Evolutionary conservation across 805 yeast species (phyloP).

Genomic region (Metschnikowia gruessii): DNA sequence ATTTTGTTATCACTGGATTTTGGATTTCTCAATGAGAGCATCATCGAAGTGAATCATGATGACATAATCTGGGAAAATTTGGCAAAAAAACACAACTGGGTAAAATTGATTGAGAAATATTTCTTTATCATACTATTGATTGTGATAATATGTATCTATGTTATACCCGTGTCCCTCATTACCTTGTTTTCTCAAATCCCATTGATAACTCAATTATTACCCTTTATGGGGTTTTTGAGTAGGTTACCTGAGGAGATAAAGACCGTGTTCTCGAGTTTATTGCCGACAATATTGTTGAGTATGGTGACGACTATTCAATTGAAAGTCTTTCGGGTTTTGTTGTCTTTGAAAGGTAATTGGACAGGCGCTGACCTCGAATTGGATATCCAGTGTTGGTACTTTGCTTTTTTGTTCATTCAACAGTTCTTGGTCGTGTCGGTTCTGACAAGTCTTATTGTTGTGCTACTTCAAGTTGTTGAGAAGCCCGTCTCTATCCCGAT

Average conservation of each 20-base stretch:
- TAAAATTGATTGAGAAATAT: conserved; percentile 37
- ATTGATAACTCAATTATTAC: conserved; percentile 56
- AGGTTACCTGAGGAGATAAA: conserved; percentile 51
- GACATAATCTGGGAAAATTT: conserved; percentile 75
- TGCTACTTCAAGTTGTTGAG: conserved; percentile 57
- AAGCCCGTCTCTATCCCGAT: conserved; percentile 73
- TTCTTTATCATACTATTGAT: conserved; percentile 42
- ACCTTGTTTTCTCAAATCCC: conserved; percentile 76
- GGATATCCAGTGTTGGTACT: conserved; percentile 77
- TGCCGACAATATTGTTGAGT: conserved; percentile 67
- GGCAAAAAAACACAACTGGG: conserved; percentile 33
- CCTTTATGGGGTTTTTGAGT: conserved; percentile 55
- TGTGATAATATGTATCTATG: conserved; percentile 58
- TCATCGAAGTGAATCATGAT: conserved; percentile 56
- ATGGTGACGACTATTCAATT: conserved; percentile 63
- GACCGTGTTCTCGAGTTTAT: conserved; percentile 54
- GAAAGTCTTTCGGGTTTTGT: conserved; percentile 50
- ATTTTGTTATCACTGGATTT: conserved; percentile 41
- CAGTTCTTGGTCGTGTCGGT: conserved; percentile 81
- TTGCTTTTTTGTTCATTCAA: conserved; percentile 75
- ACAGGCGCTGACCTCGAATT: conserved; percentile 63
- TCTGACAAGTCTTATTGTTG: conserved; percentile 70
- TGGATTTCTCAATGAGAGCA: conserved; percentile 42
- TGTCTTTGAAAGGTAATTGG: conserved; percentile 53
- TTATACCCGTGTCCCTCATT: conserved; percentile 78